These are phyloP conservation scores for Entomophthora muscae DNA, from an alignment of 371 early-diverging fungal genomes.

Conservation along the genomic window DNA sequence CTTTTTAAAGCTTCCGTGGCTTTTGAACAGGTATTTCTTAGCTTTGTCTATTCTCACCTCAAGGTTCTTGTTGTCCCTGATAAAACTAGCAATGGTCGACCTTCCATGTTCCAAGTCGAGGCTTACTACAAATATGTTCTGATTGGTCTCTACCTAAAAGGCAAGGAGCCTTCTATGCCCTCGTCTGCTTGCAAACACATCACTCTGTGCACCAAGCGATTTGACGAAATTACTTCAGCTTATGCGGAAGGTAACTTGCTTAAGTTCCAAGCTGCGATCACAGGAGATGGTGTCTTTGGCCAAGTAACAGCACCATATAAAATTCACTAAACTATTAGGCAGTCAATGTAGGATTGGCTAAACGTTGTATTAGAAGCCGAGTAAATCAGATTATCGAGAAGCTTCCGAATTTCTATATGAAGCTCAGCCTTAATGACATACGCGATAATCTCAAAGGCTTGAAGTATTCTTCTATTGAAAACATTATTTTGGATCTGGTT, in stretches of 20 bases:
- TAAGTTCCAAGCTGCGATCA: background rate
- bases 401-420: background rate
- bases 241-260: background rate
- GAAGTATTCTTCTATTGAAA: background rate
- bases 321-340: too few species aligned
- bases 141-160: background rate
- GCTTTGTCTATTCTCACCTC: background rate
- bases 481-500: background rate
- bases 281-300: background rate
- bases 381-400: background rate
- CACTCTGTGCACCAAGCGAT: background rate
- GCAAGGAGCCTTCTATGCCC: background rate
- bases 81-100: background rate
- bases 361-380: background rate
- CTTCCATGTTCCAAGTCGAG: background rate
- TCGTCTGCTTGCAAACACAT: background rate
- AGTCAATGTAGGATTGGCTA: background rate
- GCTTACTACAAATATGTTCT: background rate
- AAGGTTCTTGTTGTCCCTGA: background rate
- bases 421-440: background rate
- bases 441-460: background rate
- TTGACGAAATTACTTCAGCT: background rate
- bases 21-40: background rate
- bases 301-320: too few species aligned
- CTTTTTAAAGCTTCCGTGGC: background rate